Base-by-base conservation (phyloP, 805 yeast genomes). In the Starmerella lactis-condensi region DNA sequence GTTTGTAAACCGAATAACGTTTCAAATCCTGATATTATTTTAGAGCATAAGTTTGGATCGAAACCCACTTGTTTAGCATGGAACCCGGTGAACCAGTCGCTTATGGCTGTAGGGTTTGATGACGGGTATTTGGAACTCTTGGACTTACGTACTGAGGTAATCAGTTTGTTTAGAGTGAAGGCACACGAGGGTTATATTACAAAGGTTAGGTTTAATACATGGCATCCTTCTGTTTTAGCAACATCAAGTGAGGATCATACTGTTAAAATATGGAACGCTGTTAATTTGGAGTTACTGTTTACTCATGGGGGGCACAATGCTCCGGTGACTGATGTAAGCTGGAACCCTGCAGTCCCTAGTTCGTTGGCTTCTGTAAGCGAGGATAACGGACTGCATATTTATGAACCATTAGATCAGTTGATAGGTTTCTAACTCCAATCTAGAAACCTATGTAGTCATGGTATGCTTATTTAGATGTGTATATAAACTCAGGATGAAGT, bases 351-450 rank as follows among this genome's bases (percentile, higher is more conserved):
- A 36, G 76, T 69, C 34, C 67, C 69, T 4, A 67, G 74, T 67
- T 61, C 74, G 64, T 40, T 81, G 22, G 72, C 79, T 3, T 71
- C 81, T 45, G 85, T 76, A 4, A 69, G 79, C 0, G 81, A 75
- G 44, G 94, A 83, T 47, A 83, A 83, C 48, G 67, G 83, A 1
- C 55, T 82, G n/a, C 94, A 83, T 39, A 52, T 82, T 2, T 83
- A 93, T 92, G 68, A 64, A 44, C 92, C 93, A 1, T 50, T 33
- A 6, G 31, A 29, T 7, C 36, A 36, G 15, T 3, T 37, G 7
- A 10, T 34, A 7, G 35, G 33, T n/a, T 30, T 36, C 18, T 30
- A 30, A 31, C 23, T 21, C n/a, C n/a, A 10, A 10, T 21, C n/a
- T 21, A 21, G 10, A 10, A 10, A 10, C 23, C 23, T n/a, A 21